Base-by-base conservation (phyloP, 768 basidiomycete species). In the Gymnopilus junonius region DNA sequence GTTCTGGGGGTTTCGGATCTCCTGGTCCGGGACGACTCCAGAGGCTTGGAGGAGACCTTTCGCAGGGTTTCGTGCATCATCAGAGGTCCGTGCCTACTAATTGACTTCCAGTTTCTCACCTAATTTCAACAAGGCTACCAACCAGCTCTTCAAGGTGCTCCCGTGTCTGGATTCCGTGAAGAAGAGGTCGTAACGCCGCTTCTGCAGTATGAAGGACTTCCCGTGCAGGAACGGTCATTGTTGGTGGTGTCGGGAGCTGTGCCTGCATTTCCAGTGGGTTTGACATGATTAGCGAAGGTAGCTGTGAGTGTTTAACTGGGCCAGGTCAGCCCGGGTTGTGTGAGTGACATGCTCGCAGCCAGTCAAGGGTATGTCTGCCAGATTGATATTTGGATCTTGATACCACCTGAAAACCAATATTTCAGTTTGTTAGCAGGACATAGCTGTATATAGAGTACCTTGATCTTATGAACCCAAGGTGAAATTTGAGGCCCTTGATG, bases 1-100 rank as follows among this genome's bases (percentile, higher is more conserved):
- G 57, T 65, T 58, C 48, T 61, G 50, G 14, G 79, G 77, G 17
- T 57, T 31, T 65, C 62, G 68, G 53, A 80, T 64, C 39, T 73
- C 65, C 6, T n/a, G 15, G 4, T 57, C 55, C 17, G 20, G 20
- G 54, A 55, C 15, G 54, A 37, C 35, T n/a, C n/a, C n/a, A n/a
- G n/a, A n/a, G n/a, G n/a, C n/a, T n/a, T n/a, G n/a, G n/a, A n/a
- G n/a, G n/a, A n/a, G n/a, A n/a, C n/a, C n/a, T n/a, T n/a, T n/a
- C n/a, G n/a, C n/a, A n/a, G n/a, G 20, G 25, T 31, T n/a, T 4
- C 15, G 31, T 14, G 27, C 7, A 1, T 34, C 50, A 11, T 37
- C 21, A 46, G 40, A 14, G 10, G 21, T 8, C 21, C 31, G 3
- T 15, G n/a, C n/a, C n/a, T n/a, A n/a, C n/a, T 21, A 21, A 15